Evolutionary conservation across 495 filamentous ascomycete genomes (phyloP).

Genomic region (Friedmanniomyces simplex): DNA sequence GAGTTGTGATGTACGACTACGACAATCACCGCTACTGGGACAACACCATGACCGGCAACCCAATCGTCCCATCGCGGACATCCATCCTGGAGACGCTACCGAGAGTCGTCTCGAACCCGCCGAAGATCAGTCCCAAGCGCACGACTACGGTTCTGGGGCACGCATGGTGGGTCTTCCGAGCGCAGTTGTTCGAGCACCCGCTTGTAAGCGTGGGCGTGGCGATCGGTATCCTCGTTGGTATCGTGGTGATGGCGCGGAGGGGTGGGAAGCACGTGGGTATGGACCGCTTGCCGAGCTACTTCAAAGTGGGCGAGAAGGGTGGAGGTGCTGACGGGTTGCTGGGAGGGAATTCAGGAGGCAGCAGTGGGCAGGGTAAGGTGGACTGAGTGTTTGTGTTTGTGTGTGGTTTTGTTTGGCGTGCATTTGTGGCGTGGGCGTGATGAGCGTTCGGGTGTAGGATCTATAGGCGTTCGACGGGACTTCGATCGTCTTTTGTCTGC

Average conservation of each 20-base stretch:
- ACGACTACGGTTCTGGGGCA: slow-evolving; percentile 43
- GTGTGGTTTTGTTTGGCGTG: background rate
- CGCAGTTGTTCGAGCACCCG: slow-evolving; percentile 74
- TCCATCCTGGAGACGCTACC: slow-evolving; percentile 91
- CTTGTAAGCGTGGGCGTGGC: slow-evolving; percentile 51
- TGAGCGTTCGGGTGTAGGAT: background rate
- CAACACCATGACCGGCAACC: slow-evolving; percentile 71
- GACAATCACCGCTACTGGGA: slow-evolving; percentile 97
- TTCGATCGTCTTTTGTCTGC: too few relatives aligned
- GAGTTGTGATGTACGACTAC: slow-evolving; percentile 94
- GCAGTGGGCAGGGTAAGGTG: slow-evolving; percentile 56
- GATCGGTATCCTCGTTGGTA: slow-evolving; percentile 34
- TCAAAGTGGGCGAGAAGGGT: slow-evolving; percentile 58
- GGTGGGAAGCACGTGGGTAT: slow-evolving; percentile 8
- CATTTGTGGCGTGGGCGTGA: background rate
- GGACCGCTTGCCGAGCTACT: slow-evolving; percentile 31
- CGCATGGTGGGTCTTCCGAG: slow-evolving; percentile 38
- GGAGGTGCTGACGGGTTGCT: slow-evolving; percentile 60
- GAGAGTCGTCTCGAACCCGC: slow-evolving; percentile 58
- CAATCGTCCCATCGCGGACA: slow-evolving; percentile 80
- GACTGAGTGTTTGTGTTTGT: slow-evolving; percentile 40
- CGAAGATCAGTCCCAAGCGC: slow-evolving; percentile 79
- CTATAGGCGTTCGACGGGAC: background rate
- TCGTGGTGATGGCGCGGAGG: slow-evolving; percentile 16
- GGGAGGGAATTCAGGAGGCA: slow-evolving; percentile 37